Evolutionary conservation across 352 stramenopile species (phyloP).

Genomic region (Phytophthora kernoviae): DNA sequence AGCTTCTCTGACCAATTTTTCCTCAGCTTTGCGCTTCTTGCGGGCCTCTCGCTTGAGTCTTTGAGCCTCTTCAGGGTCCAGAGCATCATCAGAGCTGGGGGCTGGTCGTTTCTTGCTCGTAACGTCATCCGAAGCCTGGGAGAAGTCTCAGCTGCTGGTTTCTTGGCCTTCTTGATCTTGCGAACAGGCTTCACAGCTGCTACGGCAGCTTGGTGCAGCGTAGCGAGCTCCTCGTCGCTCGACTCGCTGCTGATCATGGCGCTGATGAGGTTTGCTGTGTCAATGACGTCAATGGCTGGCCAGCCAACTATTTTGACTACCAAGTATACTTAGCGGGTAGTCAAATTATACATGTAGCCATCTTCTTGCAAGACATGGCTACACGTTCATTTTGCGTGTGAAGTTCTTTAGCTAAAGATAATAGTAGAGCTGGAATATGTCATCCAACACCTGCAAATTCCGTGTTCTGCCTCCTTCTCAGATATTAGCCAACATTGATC

Average conservation of each 20-base stretch:
- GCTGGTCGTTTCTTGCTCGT: constrained; percentile 20
- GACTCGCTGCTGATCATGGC: constrained; percentile 90
- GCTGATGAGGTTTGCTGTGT: constrained; percentile 2
- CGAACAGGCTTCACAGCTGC: constrained; percentile 30
- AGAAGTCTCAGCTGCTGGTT: constrained; percentile 3
- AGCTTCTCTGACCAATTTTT: constrained; percentile 45
- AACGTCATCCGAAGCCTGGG: background rate
- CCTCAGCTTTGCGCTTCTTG: constrained; percentile 73
- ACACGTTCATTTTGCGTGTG: no score
- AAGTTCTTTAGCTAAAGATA: no score
- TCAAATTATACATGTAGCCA: no score
- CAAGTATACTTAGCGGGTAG: background rate
- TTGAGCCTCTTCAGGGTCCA: constrained; percentile 29
- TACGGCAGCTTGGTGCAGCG: constrained; percentile 54
- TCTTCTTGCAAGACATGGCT: no score
- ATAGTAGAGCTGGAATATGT: no score
- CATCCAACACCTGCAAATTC: no score
- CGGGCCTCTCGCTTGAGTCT: constrained; percentile 66
- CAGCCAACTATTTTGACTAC: background rate
- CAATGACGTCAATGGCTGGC: background rate
- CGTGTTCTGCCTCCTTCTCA: no score
- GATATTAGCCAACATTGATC: no score
- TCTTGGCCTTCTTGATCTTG: constrained; percentile 39
- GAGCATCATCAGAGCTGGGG: background rate
- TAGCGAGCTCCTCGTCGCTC: constrained; percentile 86